Evolutionary conservation across 306 rosid species (phyloP), one percentile per base, ranked within the genome.

Genomic region (Vigna nakashimae): DNA sequence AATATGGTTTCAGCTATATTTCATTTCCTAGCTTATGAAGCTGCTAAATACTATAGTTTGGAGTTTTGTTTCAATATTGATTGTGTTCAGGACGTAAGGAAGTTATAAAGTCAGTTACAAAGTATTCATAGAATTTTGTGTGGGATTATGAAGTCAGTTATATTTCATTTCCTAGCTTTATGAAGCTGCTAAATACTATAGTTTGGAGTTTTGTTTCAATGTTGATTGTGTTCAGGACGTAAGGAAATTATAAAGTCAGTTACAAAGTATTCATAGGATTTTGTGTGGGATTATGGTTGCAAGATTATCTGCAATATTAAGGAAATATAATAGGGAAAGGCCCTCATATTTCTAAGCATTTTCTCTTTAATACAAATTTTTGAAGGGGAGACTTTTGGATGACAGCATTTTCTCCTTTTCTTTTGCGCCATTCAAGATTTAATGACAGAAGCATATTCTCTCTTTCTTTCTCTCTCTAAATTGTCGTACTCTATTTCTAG

Each of bases 1-100:
- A 17, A 22, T 26, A 30, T 17, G 51, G 26, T 78, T 78, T 69
- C 52, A 28, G 69, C 46, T 9, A 28, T 30, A 67, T 28, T 40
- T 65, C 80, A 51, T 53, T 55, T 2, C 69, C 49, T 46, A 16
- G 8, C 5, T 56, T 45, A 9, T 17, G 28, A 22, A 43, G 30
- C 48, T 65, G 51, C 14, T 26, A 58, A 65, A 55, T 12, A 36
- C 42, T 18, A 28, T 9, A 12, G 43, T 80, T 22, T 45, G 14
- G 38, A 55, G 16, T 67, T 62, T 49, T 17, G 17, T 68, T 36
- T 71, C 52, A 3, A 51, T 6, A 59, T 28, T 14, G 65, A 59
- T 14, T 0, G 12, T 14, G 16, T 60, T 60, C 65, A 13, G 17
- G 20, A 28, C 30, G 43, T 30, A 17, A 59, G 65, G 38, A 59